These are phyloP conservation scores for Russula sp. DNA, from an alignment of 768 basidiomycete genomes.

Conservation along the genomic window DNA sequence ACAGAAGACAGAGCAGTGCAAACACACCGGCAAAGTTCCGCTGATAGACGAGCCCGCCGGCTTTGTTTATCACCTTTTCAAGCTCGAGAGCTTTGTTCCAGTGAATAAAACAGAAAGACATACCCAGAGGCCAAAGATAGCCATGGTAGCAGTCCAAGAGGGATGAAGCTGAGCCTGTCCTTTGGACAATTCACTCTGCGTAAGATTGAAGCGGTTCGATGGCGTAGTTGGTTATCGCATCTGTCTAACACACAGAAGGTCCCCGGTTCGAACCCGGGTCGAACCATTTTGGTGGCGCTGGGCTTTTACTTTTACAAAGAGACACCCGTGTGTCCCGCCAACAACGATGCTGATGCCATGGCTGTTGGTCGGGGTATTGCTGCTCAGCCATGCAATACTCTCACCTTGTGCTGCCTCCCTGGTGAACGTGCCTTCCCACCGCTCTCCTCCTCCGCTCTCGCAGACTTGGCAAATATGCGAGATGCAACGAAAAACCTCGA, in stretches of 20 bases:
- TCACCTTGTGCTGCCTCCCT: constrained; percentile 37
- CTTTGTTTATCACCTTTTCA: constrained; percentile 91
- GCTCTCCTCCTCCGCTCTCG: constrained; percentile 53
- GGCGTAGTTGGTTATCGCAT: constrained; percentile 78
- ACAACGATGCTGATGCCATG: constrained; percentile 14
- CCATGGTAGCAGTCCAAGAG: constrained; percentile 45
- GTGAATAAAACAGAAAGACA: constrained; percentile 29
- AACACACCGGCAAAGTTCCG: constrained; percentile 80
- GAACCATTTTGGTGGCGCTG: constrained; percentile 9
- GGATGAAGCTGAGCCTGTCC: not conserved
- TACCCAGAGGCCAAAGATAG: constrained; percentile 82
- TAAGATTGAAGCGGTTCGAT: constrained; percentile 37
- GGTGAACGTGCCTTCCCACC: constrained; percentile 40
- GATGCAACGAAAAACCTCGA: constrained; percentile 72
- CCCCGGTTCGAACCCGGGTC: constrained; percentile 32
- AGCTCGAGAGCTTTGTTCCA: constrained; percentile 15
- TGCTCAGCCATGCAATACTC: constrained; percentile 18
- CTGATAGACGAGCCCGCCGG: constrained; percentile 94
- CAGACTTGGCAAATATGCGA: constrained; percentile 48
- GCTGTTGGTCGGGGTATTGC: not conserved
- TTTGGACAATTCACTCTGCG: not conserved
- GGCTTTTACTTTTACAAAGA: not conserved
- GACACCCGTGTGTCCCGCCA: not conserved
- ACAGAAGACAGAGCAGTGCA: not conserved
- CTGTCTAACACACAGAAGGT: constrained; percentile 56